Conservation (phyloP, 1,139 yeast species). For the Martiniozyma asiatica region DNA sequence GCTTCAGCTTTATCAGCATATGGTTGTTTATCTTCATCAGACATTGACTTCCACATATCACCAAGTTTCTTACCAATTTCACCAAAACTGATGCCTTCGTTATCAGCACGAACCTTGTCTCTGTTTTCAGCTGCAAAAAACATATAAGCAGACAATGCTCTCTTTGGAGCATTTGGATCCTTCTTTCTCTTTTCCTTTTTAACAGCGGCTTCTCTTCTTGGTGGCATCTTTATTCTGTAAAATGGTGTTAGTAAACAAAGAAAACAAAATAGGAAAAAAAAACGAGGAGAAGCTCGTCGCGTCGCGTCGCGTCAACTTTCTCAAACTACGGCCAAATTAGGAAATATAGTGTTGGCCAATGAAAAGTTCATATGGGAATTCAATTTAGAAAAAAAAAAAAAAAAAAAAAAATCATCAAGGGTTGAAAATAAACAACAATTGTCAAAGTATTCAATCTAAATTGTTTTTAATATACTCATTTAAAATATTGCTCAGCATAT, state of each 20-base stretch:
- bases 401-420: no score
- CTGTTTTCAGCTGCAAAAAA: conserved; percentile 96
- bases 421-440: no score
- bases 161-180: conserved; percentile 99
- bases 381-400: no score
- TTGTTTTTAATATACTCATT: no score
- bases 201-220: conserved; percentile 9
- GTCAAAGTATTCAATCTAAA: no score
- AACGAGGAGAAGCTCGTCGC: no score
- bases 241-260: conserved; percentile 3
- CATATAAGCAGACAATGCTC: conserved; percentile 97
- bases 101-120: conserved; percentile 85
- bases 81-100: conserved; percentile 89
- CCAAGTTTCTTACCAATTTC: conserved; percentile 89
- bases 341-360: no score
- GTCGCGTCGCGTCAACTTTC: no score
- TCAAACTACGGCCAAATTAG: no score
- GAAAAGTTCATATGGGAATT: no score
- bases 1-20: conserved; percentile 88
- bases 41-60: conserved; percentile 89
- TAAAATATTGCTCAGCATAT: no score
- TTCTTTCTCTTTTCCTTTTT: conserved; percentile 20
- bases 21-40: conserved; percentile 71
- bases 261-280: no score
- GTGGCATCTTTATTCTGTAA: conserved; percentile 8